phyloP scores from a whole-genome alignment of 2,329 filamentous ascomycete species.

The Emergomyces pasteurianus region DNA sequence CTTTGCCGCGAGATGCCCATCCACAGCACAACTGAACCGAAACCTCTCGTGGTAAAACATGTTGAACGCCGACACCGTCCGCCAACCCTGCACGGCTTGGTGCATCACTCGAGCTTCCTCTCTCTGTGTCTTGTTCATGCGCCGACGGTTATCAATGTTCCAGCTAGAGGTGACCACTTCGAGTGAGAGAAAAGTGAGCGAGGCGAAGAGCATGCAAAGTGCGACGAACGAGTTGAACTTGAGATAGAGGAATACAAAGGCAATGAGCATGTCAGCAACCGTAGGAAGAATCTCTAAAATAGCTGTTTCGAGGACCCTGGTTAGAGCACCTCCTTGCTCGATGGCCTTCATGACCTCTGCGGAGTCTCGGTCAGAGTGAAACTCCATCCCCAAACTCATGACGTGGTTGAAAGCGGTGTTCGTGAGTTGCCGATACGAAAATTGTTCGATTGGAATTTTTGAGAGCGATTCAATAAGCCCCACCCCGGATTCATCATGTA shows the following conservation, averaged over 20 bases:
- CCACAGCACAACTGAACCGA: not conserved
- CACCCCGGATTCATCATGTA: not conserved
- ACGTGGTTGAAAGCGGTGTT: not conserved
- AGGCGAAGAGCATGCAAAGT: not conserved
- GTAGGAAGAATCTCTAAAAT: not conserved
- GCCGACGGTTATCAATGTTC: not conserved
- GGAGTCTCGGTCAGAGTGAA: not conserved
- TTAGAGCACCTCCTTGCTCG: not conserved
- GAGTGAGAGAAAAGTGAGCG: not conserved
- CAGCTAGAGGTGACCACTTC: not conserved
- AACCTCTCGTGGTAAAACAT: not conserved
- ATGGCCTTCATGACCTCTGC: not conserved
- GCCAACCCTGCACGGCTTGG: not conserved
- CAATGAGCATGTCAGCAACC: not conserved
- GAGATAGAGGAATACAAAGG: not conserved
- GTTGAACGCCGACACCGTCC: not conserved
- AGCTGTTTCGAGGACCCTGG: not conserved
- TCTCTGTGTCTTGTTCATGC: not conserved
- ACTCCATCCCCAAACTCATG: not conserved
- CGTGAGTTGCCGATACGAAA: not conserved
- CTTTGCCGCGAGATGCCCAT: not conserved
- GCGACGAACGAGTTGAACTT: not conserved
- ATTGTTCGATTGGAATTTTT: not conserved
- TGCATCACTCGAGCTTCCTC: not conserved
- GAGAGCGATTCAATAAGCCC: not conserved